These are phyloP conservation scores for Cinnamomum micranthum DNA, from an alignment of 164 flowering plant species.

Conservation along the genomic window DNA sequence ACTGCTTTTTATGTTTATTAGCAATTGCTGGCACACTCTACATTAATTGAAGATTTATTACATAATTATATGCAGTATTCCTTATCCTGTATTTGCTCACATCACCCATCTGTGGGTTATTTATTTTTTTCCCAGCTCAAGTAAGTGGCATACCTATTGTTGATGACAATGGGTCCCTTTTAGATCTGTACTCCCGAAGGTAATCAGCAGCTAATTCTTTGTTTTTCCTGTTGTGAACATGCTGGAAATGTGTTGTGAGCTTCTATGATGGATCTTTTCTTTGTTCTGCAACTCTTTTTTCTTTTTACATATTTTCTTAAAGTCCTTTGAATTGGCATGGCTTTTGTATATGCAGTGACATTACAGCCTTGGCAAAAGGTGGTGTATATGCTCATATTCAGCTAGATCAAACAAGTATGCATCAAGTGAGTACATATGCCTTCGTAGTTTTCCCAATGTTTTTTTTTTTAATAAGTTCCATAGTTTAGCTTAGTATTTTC, in stretches of 20 bases:
- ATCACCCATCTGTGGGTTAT: not conserved
- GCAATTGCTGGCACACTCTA: no score
- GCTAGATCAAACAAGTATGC: slow-evolving; percentile 28
- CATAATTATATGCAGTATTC: not conserved
- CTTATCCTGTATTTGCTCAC: not conserved
- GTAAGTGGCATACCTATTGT: slow-evolving; percentile 28
- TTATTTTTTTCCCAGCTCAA: slow-evolving; percentile 19
- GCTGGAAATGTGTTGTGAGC: not conserved
- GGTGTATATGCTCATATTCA: slow-evolving; percentile 26
- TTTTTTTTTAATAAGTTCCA: not conserved
- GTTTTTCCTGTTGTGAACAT: not conserved
- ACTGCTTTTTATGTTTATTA: no score
- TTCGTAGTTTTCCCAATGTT: not conserved
- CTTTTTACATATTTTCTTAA: not conserved
- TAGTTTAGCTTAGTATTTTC: no score
- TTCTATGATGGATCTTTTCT: not conserved
- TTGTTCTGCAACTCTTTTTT: not conserved
- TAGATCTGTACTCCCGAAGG: slow-evolving; percentile 32
- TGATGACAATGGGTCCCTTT: slow-evolving; percentile 28
- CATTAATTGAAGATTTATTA: no score
- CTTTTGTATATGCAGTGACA: slow-evolving; percentile 28
- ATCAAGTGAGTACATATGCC: slow-evolving; percentile 20
- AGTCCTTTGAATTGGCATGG: not conserved
- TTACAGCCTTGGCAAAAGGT: slow-evolving; percentile 29
- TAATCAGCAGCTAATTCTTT: slow-evolving; percentile 2